phyloP scores from a whole-genome alignment of 1,284 basidiomycete species.

The Sanghuangporus baumii region DNA sequence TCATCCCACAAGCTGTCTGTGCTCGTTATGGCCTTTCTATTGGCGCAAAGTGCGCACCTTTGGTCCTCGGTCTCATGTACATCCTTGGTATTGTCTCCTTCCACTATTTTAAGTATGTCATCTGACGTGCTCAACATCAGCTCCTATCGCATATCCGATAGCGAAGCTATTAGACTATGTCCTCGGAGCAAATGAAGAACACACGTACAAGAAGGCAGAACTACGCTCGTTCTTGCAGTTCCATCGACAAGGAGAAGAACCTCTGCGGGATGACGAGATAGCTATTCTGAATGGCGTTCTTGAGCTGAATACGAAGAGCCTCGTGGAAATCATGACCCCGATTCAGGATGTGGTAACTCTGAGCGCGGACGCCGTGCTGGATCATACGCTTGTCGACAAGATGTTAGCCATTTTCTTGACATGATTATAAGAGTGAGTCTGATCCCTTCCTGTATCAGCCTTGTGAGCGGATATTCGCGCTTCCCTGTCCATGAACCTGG shows the following conservation, averaged over 20 bases:
- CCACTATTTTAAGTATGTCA: background rate
- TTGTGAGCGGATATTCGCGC: conserved; percentile 86
- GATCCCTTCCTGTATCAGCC: conserved; percentile 29
- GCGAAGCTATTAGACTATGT: conserved; percentile 81
- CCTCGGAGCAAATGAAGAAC: conserved; percentile 65
- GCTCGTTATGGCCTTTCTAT: conserved; percentile 88
- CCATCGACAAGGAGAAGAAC: conserved; percentile 82
- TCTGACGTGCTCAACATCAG: conserved; percentile 29
- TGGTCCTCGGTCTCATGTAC: conserved; percentile 80
- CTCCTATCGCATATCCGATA: conserved; percentile 84
- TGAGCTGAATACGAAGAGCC: conserved; percentile 80
- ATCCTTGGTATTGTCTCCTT: conserved; percentile 47
- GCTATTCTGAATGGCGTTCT: conserved; percentile 85
- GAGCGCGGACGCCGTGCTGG: conserved; percentile 71
- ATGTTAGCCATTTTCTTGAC: conserved; percentile 40
- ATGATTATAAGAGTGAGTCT: background rate
- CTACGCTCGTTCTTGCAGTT: conserved; percentile 92
- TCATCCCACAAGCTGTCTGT: conserved; percentile 86
- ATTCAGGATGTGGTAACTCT: conserved; percentile 80
- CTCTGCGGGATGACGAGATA: conserved; percentile 85
- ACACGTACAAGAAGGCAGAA: conserved; percentile 89
- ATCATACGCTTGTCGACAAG: conserved; percentile 73
- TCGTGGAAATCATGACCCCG: conserved; percentile 84
- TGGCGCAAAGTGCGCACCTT: conserved; percentile 81
- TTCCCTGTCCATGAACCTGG: conserved; percentile 86